Percentiles rank a stretch among this genome's conserved stretches.
Evolutionary conservation across 1,284 basidiomycete species (phyloP).

Genomic region (Coniophora puteana): DNA sequence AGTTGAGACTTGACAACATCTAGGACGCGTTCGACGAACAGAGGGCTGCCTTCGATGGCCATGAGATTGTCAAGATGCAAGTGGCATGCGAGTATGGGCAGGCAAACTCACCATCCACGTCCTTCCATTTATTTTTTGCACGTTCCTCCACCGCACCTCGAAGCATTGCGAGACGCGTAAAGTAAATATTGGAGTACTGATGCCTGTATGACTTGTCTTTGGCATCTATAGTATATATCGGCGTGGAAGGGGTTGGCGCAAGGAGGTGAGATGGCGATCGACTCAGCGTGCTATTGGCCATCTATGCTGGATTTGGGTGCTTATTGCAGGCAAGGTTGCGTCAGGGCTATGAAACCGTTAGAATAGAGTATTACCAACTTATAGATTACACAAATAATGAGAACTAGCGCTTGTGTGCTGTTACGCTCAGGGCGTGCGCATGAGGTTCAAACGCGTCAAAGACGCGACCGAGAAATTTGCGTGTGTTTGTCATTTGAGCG

Average conservation of each 20-base stretch:
- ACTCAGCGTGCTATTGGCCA: constrained; percentile 11
- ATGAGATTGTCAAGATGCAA: constrained; percentile 2
- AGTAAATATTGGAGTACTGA: constrained; percentile 95
- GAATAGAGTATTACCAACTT: too few relatives aligned
- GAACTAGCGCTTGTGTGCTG: too few relatives aligned
- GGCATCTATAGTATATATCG: constrained; percentile 55
- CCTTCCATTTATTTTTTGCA: constrained; percentile 66
- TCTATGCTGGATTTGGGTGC: not conserved
- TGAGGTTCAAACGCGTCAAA: too few relatives aligned
- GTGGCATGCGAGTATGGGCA: constrained; percentile 3
- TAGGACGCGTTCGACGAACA: constrained; percentile 80
- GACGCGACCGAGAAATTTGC: too few relatives aligned
- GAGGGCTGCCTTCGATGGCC: constrained; percentile 62
- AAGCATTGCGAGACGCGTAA: constrained; percentile 68
- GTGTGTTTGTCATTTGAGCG: too few relatives aligned
- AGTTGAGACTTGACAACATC: constrained; percentile 84
- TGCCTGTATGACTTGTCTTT: constrained; percentile 71
- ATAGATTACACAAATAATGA: too few relatives aligned
- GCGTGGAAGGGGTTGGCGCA: constrained; percentile 36
- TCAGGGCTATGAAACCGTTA: not conserved
- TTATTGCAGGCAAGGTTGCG: not conserved
- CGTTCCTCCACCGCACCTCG: constrained; percentile 59
- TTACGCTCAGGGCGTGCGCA: too few relatives aligned
- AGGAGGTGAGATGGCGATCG: constrained; percentile 30
- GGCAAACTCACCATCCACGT: constrained; percentile 58